phyloP scores from a whole-genome alignment of 192 early-diverging fungal species.

The Glomus cerebriforme region DNA sequence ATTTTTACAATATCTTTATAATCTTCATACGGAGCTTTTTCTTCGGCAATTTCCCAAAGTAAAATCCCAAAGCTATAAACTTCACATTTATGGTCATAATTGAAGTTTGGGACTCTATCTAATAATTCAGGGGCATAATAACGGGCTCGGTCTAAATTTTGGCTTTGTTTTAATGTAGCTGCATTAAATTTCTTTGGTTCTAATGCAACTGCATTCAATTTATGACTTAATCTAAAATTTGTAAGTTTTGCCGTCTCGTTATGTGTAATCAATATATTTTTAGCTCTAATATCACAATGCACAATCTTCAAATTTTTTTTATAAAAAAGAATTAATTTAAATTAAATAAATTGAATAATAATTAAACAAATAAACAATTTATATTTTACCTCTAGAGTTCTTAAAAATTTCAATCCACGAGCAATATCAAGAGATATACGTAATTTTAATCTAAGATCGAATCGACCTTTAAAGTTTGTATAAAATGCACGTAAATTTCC shows the following conservation, averaged over 20 bases:
- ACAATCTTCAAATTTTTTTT: not conserved
- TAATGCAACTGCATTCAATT: too few relatives aligned
- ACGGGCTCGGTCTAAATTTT: not conserved
- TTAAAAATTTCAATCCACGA: constrained; percentile 15
- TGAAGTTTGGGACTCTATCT: not conserved
- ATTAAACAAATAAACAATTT: too few relatives aligned
- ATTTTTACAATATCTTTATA: not conserved
- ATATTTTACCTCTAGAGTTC: not conserved
- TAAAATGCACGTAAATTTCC: constrained; percentile 11
- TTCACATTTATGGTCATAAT: not conserved
- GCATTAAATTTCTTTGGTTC: too few relatives aligned
- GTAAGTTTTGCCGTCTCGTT: constrained; percentile 1
- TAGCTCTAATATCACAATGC: constrained; percentile 22
- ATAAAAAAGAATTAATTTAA: too few relatives aligned
- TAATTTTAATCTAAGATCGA: not conserved
- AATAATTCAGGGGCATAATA: not conserved
- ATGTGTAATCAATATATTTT: constrained; percentile 18
- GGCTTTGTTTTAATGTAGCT: not conserved
- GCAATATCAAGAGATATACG: constrained; percentile 18
- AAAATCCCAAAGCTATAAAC: not conserved
- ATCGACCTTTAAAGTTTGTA: not conserved
- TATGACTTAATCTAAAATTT: constrained; percentile 10
- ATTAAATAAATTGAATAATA: too few relatives aligned
- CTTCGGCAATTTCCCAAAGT: not conserved
- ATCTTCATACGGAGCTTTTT: not conserved